Conservation (phyloP, 257 asterid genomes). For the Solanum ossicruentum region DNA sequence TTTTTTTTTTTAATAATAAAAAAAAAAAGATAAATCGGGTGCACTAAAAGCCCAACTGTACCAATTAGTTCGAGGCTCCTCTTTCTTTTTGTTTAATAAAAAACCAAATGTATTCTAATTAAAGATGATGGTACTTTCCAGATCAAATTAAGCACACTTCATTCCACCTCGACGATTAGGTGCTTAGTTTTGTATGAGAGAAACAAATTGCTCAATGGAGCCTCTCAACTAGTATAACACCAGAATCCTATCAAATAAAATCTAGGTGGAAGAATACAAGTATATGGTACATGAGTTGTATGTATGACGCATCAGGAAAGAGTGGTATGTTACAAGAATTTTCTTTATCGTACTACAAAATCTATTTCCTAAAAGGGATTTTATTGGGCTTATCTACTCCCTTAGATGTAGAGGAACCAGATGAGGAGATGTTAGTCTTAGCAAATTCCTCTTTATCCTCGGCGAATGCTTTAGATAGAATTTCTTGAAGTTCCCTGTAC, state of each 20-base stretch:
- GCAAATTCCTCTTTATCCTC: slow-evolving; percentile 80
- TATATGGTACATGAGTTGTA: background rate
- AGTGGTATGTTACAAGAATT: background rate
- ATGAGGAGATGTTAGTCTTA: slow-evolving; percentile 32
- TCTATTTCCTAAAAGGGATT: slow-evolving; percentile 15
- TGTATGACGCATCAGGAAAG: background rate
- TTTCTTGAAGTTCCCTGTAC: slow-evolving; percentile 65
- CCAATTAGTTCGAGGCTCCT: too few species aligned
- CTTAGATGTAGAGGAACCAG: slow-evolving; percentile 46
- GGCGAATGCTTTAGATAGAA: slow-evolving; percentile 53
- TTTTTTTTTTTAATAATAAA: too few species aligned
- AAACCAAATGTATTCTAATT: too few species aligned
- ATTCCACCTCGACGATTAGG: background rate
- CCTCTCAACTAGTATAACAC: background rate
- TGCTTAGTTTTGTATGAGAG: background rate
- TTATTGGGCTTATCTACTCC: slow-evolving; percentile 35
- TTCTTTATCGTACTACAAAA: background rate
- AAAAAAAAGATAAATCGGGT: too few species aligned
- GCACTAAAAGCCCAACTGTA: too few species aligned
- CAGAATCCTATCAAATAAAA: background rate
- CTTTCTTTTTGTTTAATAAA: too few species aligned
- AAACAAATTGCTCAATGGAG: background rate
- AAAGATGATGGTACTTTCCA: background rate
- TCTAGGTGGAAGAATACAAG: background rate
- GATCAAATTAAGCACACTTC: background rate